Evolutionary conservation across 2,329 filamentous ascomycete species (phyloP).

Genomic region (Magnaporthiopsis poae): DNA sequence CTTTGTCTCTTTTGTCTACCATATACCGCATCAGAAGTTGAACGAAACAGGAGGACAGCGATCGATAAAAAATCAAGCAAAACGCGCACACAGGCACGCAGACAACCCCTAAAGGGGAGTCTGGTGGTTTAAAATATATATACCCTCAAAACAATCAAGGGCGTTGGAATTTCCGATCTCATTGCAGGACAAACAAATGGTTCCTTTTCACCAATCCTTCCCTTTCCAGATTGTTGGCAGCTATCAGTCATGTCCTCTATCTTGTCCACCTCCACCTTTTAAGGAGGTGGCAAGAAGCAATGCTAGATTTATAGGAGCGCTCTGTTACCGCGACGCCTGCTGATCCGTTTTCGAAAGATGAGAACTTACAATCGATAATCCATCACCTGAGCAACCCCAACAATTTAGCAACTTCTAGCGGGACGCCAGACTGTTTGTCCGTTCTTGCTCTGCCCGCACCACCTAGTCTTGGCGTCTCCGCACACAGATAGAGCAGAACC

Average conservation of each 20-base stretch:
- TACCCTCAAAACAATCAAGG: background rate
- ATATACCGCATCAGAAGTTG: background rate
- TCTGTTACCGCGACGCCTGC: no score
- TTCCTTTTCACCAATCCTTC: no score
- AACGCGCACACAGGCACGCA: background rate
- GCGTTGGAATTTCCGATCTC: background rate
- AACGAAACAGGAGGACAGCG: background rate
- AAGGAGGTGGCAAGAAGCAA: no score
- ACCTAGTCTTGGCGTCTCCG: no score
- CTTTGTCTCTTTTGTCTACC: conserved; percentile 1
- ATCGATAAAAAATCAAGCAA: background rate
- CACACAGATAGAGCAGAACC: background rate
- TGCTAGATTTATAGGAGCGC: no score
- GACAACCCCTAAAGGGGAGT: background rate
- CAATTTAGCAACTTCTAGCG: no score
- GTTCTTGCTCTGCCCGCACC: no score
- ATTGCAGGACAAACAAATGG: background rate
- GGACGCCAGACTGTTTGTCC: no score
- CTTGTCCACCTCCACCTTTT: no score
- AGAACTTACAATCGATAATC: no score
- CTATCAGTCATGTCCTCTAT: background rate
- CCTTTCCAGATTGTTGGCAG: background rate
- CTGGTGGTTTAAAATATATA: background rate
- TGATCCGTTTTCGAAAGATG: no score
- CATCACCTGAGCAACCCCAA: no score